Evolutionary conservation across 2,329 filamentous ascomycete species (phyloP), one percentile per base, ranked within the genome.

Genomic region (Colletotrichum musae): DNA sequence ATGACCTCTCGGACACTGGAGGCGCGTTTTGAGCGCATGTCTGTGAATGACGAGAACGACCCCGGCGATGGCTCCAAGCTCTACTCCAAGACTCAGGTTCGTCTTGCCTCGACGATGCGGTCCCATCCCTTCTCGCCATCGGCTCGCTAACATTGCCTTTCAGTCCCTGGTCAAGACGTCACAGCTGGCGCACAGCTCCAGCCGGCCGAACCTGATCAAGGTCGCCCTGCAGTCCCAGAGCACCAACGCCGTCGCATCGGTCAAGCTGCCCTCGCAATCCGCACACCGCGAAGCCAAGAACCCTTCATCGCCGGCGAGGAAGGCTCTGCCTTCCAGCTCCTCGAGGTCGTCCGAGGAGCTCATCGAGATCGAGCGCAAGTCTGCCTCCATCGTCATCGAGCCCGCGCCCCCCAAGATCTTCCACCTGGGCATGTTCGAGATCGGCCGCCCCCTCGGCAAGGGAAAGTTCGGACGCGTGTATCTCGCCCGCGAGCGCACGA

Each of bases 351-450:
- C 83, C 41, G 86, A 88, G 32, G 91, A 93, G 71, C 70, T 80
- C 59, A 80, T 77, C 32, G 78, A 80, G 73, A 77, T 78, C 16
- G 88, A 91, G 73, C 83, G 85, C 52, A 86, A 86, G 72, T 85
- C 86, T 26, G 60, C 82, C 53, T 77, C 84, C 9, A 80, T 91
- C 63, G 83, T 87, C 67, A 86, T 91, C 56, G 89, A 91, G 76
- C 86, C 89, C 45, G 76, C 79, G 71, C 66, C 83, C 21, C 87
- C 87, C 51, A 91, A 89, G 74, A 81, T 94, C 74, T 95, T 95
- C 81, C 94, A 97, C 78, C 89, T 97, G 4, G 93, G 94, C 81
- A 97, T 97, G 93, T 97, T 97, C 79, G 94, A 97, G 80, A 97
- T 97, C 72, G 93, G 93, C 47, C 92, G 94, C 74, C 93, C 93